These are phyloP conservation scores for Daldinia childiae DNA, from an alignment of 495 filamentous ascomycete species.

Conservation along the genomic window DNA sequence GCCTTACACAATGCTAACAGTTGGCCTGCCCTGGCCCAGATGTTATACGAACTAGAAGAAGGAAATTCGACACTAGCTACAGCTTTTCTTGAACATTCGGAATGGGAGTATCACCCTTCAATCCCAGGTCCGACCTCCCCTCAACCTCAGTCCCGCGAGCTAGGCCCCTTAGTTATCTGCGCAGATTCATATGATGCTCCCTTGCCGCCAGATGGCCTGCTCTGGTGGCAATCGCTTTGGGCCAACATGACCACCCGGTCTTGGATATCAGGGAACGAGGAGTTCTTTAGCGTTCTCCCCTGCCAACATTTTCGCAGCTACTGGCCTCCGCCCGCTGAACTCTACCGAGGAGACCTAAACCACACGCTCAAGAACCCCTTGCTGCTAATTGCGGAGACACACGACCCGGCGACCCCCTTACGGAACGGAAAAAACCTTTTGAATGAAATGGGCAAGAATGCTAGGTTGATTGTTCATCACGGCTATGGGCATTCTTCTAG, in stretches of 20 bases:
- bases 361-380: conserved; percentile 54
- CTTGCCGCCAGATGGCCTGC: conserved; percentile 49
- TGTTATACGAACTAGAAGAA: conserved; percentile 53
- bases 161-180: conserved; percentile 54
- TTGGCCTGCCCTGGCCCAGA: conserved; percentile 53
- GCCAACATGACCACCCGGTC: conserved; percentile 52
- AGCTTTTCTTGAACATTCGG: conserved; percentile 45
- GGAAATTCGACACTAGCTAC: conserved; percentile 55
- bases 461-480: conserved; percentile 56
- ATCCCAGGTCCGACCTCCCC: conserved; percentile 41
- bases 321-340: conserved; percentile 56
- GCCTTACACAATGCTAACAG: conserved; percentile 53
- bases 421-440: conserved; percentile 54
- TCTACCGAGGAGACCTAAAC: conserved; percentile 56
- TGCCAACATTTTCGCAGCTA: conserved; percentile 54
- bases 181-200: conserved; percentile 55
- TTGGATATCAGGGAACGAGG: conserved; percentile 57
- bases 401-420: conserved; percentile 60
- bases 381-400: conserved; percentile 57
- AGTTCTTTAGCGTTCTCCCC: conserved; percentile 54
- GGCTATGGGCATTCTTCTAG: conserved; percentile 58
- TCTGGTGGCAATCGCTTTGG: conserved; percentile 57
- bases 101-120: conserved; percentile 53
- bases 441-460: conserved; percentile 56
- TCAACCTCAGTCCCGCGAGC: conserved; percentile 46